Conservation (phyloP, 495 filamentous ascomycete species). For the Antarctomyces pellizariae region DNA sequence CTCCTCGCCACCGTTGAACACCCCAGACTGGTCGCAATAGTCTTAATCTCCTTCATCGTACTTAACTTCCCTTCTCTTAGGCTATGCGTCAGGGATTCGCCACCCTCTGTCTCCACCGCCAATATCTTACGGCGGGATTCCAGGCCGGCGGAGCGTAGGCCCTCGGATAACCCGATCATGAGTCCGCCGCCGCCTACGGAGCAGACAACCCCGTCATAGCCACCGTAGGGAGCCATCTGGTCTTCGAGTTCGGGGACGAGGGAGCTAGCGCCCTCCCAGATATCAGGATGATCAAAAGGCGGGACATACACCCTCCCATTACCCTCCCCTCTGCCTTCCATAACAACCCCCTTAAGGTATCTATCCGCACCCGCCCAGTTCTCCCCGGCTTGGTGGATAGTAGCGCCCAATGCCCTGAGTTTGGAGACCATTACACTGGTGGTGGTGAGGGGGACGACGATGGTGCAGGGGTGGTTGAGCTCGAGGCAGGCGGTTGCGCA, state of each 20-base stretch:
- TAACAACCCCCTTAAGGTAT: too few species aligned
- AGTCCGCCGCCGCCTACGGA: constrained; percentile 80
- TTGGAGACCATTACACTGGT: constrained; percentile 49
- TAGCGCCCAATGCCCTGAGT: constrained; percentile 19
- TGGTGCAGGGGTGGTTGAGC: constrained; percentile 51
- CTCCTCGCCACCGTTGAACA: constrained; percentile 46
- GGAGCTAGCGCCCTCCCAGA: constrained; percentile 62
- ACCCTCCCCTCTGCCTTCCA: constrained; percentile 32
- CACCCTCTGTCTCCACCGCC: constrained; percentile 65
- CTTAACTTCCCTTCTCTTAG: constrained; percentile 35
- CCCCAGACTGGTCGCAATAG: constrained; percentile 58
- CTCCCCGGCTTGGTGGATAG: constrained; percentile 44
- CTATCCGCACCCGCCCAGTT: constrained; percentile 60
- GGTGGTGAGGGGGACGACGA: constrained; percentile 55
- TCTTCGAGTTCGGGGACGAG: constrained; percentile 48
- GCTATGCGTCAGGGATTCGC: constrained; percentile 40
- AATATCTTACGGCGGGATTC: constrained; percentile 30
- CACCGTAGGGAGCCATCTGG: constrained; percentile 24
- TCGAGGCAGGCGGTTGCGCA: constrained; percentile 54
- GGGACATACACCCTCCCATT: constrained; percentile 60
- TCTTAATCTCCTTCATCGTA: constrained; percentile 52
- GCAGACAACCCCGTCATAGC: constrained; percentile 36
- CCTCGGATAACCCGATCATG: constrained; percentile 54
- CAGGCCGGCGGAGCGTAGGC: constrained; percentile 32
- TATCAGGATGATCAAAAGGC: constrained; percentile 68